Evolutionary conservation across 345 rosid species (phyloP).

Genomic region (Eucalyptus globulus): DNA sequence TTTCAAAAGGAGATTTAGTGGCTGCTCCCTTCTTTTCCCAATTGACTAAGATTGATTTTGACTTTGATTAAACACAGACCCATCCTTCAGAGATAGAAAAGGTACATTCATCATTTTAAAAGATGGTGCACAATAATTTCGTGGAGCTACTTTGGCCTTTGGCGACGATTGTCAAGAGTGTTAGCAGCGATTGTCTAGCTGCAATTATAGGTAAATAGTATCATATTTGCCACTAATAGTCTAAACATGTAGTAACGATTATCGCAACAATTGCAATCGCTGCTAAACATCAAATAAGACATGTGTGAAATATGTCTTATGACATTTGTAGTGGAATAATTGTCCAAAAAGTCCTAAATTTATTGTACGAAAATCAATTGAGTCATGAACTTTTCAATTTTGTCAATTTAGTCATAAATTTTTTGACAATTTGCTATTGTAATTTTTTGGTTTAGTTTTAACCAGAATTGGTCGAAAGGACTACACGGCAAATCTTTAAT

Average conservation of each 20-base stretch:
- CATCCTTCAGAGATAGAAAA: neutral
- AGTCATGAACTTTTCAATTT: neutral
- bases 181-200: neutral
- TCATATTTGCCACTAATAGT: neutral
- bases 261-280: too few relatives aligned
- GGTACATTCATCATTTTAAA: neutral
- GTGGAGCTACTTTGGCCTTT: neutral
- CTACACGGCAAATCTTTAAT: neutral
- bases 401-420: rapidly evolving
- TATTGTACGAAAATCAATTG: rapidly evolving
- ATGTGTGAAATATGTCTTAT: neutral
- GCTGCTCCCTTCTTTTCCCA: neutral
- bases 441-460: neutral
- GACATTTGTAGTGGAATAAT: neutral
- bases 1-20: neutral
- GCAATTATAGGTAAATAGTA: neutral
- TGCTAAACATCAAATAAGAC: neutral
- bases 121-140: neutral
- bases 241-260: neutral
- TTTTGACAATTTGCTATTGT: neutral
- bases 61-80: neutral
- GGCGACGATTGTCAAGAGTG: neutral
- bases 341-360: neutral
- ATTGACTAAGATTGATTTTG: neutral
- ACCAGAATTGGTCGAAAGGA: neutral